Evolutionary conservation across 306 rosid genomes (phyloP).

Genomic region (Rosa multiflora): DNA sequence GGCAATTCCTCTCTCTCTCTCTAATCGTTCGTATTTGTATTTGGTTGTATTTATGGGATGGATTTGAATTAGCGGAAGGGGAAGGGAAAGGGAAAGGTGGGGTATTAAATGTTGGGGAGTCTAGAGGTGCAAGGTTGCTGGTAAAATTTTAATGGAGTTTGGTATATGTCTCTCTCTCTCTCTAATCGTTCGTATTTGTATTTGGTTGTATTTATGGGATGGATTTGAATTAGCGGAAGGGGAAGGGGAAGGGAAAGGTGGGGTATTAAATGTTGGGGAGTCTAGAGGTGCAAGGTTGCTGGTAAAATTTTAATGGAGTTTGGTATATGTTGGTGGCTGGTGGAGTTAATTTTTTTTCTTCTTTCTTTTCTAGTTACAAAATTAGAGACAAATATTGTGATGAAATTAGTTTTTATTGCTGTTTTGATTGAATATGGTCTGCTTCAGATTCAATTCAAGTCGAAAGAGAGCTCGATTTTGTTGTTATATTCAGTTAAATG

Average conservation of each 20-base stretch:
- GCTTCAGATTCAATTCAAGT: slow-evolving; percentile 6
- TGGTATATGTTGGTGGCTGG: neutral
- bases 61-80: neutral
- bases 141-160: neutral
- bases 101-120: slow-evolving; percentile 11
- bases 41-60: neutral
- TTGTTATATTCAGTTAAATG: neutral
- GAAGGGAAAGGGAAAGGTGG: neutral
- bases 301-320: neutral
- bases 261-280: slow-evolving; percentile 11
- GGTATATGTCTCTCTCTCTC: neutral
- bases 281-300: neutral
- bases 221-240: neutral
- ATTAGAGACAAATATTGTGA: no score
- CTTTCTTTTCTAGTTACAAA: neutral
- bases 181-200: neutral
- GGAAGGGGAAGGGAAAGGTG: neutral
- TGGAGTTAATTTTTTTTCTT: no score
- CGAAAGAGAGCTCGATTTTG: slow-evolving; percentile 1
- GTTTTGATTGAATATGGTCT: neutral
- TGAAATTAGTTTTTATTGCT: neutral
- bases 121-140: neutral
- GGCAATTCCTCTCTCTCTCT: slow-evolving; percentile 36
- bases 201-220: neutral
- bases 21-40: neutral